A percentile compares a stretch with the other conserved stretches of the same genome.
These are phyloP conservation scores for Ambrosiella cleistominuta DNA, from an alignment of 2,329 filamentous ascomycete species.

Conservation along the genomic window DNA sequence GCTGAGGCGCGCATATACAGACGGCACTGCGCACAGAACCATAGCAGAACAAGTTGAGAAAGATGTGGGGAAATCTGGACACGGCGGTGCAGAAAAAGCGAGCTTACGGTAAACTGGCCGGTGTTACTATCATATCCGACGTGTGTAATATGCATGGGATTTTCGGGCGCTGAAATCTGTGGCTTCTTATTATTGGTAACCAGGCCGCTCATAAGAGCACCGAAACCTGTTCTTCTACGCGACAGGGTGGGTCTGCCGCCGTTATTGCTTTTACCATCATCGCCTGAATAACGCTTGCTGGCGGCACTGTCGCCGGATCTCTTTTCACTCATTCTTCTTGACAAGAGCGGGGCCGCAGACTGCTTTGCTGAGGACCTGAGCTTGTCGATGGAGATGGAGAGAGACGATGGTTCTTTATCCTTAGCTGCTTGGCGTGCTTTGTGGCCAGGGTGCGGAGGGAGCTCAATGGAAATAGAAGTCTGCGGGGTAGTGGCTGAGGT, in stretches of 20 bases:
- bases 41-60: not conserved
- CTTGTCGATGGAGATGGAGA: constrained; percentile 32
- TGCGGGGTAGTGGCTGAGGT: not conserved
- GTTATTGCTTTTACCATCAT: constrained; percentile 44
- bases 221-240: constrained; percentile 78
- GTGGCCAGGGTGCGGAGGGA: not conserved
- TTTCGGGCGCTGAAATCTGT: constrained; percentile 92
- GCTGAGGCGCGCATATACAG: too few relatives aligned
- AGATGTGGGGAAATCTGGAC: not conserved
- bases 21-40: not conserved
- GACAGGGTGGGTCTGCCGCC: constrained; percentile 31
- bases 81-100: constrained; percentile 2
- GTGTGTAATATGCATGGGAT: constrained; percentile 93
- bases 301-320: constrained; percentile 29
- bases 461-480: not conserved
- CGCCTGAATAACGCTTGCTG: constrained; percentile 64
- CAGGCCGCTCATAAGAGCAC: constrained; percentile 67
- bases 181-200: constrained; percentile 77
- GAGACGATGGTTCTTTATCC: constrained; percentile 35
- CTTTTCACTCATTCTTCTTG: constrained; percentile 33
- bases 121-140: constrained; percentile 94
- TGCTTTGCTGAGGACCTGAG: constrained; percentile 6
- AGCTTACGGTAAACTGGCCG: constrained; percentile 80
- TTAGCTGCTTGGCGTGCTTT: not conserved
- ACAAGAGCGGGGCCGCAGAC: constrained; percentile 24